These are phyloP conservation scores for Musa balbisiana DNA, from an alignment of 202 grass and related monocot species.

Conservation along the genomic window DNA sequence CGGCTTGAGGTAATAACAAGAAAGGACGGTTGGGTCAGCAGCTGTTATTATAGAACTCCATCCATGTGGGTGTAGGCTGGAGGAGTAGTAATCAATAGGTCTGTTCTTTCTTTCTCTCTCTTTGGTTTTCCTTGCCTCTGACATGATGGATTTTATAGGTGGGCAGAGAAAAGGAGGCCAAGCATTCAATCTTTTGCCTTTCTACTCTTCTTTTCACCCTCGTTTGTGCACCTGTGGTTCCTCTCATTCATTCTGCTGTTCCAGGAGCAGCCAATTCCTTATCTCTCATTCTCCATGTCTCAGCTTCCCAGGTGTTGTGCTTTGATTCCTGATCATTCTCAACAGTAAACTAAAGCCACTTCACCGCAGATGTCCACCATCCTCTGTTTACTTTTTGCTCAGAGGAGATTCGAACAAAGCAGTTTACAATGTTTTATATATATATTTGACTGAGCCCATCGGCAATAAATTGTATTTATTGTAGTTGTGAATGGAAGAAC, in stretches of 20 bases:
- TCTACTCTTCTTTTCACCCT: neutral
- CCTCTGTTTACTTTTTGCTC: no score
- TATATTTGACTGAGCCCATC: no score
- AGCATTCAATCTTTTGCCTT: conserved; percentile 20
- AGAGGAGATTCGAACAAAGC: no score
- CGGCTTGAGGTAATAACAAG: neutral
- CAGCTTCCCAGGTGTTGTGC: no score
- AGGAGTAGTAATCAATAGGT: conserved; percentile 6
- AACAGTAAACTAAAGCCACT: no score
- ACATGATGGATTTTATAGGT: conserved; percentile 19
- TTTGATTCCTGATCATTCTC: no score
- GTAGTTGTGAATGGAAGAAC: no score
- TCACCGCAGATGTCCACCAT: no score
- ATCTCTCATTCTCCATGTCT: no score
- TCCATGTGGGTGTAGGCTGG: neutral
- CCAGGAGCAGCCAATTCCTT: neutral
- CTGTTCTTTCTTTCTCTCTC: neutral
- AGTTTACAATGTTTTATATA: no score
- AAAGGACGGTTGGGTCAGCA: neutral
- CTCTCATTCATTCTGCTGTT: neutral
- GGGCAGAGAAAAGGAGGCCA: conserved; percentile 5
- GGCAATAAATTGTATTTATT: no score
- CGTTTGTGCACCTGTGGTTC: neutral
- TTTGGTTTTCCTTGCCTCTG: neutral
- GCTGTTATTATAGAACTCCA: neutral